A percentile compares a stretch with the other conserved stretches of the same genome.
Conservation (phyloP, 768 basidiomycete species). For the Mycena rosella region DNA sequence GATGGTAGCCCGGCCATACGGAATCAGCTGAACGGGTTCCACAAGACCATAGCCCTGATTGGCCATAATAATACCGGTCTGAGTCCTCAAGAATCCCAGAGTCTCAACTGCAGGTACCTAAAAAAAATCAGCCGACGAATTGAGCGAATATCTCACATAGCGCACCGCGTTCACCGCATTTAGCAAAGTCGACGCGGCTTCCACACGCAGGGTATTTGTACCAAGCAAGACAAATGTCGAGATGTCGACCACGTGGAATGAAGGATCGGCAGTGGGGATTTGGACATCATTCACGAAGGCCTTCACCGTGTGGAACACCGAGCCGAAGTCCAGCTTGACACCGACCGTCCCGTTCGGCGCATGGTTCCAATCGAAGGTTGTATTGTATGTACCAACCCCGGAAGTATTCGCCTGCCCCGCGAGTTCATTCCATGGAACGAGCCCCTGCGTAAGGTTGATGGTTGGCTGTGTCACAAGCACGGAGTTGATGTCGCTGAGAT, state of each 20-base stretch:
- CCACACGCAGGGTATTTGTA: slow-evolving; percentile 28
- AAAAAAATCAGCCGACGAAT: neutral
- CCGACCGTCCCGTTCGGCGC: slow-evolving; percentile 22
- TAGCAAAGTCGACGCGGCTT: slow-evolving; percentile 32
- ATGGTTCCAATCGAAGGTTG: slow-evolving; percentile 31
- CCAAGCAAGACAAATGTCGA: slow-evolving; percentile 25
- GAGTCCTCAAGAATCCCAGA: slow-evolving; percentile 26
- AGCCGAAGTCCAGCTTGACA: slow-evolving; percentile 28
- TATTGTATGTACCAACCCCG: slow-evolving; percentile 34
- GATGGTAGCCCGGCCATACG: slow-evolving; percentile 26
- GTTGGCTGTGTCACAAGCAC: slow-evolving; percentile 30
- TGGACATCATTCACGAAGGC: slow-evolving; percentile 33
- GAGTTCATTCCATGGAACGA: slow-evolving; percentile 33
- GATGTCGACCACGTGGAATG: slow-evolving; percentile 29
- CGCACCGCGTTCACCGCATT: slow-evolving; percentile 34
- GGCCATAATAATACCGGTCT: neutral
- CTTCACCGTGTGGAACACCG: slow-evolving; percentile 34
- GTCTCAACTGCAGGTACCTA: slow-evolving; percentile 21
- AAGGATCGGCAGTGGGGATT: slow-evolving; percentile 32
- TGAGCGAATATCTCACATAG: neutral
- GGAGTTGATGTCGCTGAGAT: slow-evolving; percentile 28
- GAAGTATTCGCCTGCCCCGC: slow-evolving; percentile 25
- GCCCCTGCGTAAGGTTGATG: slow-evolving; percentile 29
- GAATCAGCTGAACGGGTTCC: slow-evolving; percentile 27
- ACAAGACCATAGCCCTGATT: slow-evolving; percentile 34